Percentiles rank a stretch among this genome's conserved stretches.
These are phyloP conservation scores for Nicotiana knightiana DNA, from an alignment of 257 asterid species.

Conservation along the genomic window DNA sequence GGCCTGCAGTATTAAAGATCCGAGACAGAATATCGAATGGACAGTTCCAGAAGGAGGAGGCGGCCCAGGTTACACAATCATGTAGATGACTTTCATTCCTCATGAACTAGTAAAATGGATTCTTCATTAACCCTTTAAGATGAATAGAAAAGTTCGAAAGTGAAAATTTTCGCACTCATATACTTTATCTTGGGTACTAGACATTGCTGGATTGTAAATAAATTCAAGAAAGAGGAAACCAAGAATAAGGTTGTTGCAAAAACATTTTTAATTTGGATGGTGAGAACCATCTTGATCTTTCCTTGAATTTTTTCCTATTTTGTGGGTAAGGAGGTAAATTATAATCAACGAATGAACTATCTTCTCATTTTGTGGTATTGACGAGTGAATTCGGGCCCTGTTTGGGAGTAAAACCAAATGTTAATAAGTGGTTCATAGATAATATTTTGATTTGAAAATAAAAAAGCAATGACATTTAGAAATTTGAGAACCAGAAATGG, in stretches of 20 bases:
- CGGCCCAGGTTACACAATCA: constrained; percentile 86
- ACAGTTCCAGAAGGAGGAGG: constrained; percentile 98
- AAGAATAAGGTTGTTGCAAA: background rate
- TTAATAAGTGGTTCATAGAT: too few species aligned
- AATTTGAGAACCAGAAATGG: too few species aligned
- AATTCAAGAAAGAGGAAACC: background rate
- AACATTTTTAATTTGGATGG: background rate
- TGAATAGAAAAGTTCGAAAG: background rate
- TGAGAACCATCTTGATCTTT: background rate
- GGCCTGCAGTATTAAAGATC: constrained; percentile 98
- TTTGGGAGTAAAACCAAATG: too few species aligned
- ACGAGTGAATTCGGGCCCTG: too few species aligned
- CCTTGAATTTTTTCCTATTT: background rate
- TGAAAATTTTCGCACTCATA: background rate
- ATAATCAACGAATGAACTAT: background rate
- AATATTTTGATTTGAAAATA: too few species aligned
- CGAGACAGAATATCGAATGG: constrained; percentile 87
- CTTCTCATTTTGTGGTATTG: too few species aligned
- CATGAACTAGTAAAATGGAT: background rate
- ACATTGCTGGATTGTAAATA: background rate
- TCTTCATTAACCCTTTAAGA: background rate
- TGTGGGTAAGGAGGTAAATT: background rate
- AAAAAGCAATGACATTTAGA: too few species aligned
- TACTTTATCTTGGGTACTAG: background rate
- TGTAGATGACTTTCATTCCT: constrained; percentile 35